phyloP scores from a whole-genome alignment of 805 yeast genomes.

The Sungouiella thailandica region DNA sequence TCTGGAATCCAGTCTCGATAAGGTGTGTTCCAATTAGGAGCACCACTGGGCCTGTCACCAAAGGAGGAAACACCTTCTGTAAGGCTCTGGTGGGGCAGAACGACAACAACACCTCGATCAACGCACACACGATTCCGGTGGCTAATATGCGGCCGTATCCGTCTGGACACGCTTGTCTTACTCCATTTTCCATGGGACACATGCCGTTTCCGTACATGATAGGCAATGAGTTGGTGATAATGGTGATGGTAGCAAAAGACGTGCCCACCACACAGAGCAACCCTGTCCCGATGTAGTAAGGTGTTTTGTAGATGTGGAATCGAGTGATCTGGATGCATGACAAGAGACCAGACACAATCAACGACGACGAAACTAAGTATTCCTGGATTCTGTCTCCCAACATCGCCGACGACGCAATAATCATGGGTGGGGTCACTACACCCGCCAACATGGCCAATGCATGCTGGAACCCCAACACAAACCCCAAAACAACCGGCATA shows the following conservation, averaged over 20 bases:
- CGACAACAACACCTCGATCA: conserved; percentile 66
- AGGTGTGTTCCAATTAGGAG: conserved; percentile 72
- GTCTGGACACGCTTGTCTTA: conserved; percentile 71
- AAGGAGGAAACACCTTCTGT: conserved; percentile 77
- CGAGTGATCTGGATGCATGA: conserved; percentile 77
- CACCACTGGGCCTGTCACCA: conserved; percentile 93
- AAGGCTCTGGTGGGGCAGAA: conserved; percentile 71
- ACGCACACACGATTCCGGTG: conserved; percentile 72
- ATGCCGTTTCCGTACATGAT: conserved; percentile 70
- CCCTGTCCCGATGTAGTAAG: conserved; percentile 82
- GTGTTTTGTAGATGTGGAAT: conserved; percentile 68
- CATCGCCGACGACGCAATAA: conserved; percentile 62
- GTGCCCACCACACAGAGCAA: conserved; percentile 87
- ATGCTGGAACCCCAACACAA: conserved; percentile 82
- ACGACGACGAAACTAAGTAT: conserved; percentile 36
- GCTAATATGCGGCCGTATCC: conserved; percentile 88
- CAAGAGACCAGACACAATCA: conserved; percentile 44
- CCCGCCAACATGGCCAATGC: conserved; percentile 93
- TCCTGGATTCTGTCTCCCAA: conserved; percentile 38
- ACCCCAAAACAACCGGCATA: conserved; percentile 76
- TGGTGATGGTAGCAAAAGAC: conserved; percentile 81
- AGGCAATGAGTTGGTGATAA: conserved; percentile 71
- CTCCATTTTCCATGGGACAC: conserved; percentile 64
- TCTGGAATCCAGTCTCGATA: conserved; percentile 67
- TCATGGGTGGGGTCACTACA: conserved; percentile 75